Base-by-base conservation (phyloP, 306 rosid species). In the Alnus glutinosa region DNA sequence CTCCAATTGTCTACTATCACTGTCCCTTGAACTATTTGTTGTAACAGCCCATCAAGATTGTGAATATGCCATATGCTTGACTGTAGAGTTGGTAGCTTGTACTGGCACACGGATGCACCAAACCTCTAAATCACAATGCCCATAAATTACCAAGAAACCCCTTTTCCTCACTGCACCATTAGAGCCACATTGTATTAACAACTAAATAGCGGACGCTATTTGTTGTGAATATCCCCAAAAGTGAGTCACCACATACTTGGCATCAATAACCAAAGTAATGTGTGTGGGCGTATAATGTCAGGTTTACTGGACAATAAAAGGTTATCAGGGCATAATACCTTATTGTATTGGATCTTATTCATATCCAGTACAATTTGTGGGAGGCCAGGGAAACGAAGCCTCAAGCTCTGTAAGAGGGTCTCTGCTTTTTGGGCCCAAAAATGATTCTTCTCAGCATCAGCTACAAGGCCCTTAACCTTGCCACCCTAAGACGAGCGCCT, bases 321-420 rank as follows among this genome's bases (percentile, higher is more conserved):
- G 42, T 32, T 77, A 46, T 59, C 52, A 50, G 55, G 48, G 23
- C 19, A n/a, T 52, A 2, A 55, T 78, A 92, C 98, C 92, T 88
- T 94, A 63, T 92, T 94, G 72, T 88, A 92, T 79, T 92, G 98
- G 80, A 94, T 94, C 85, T 92, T 94, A 74, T 91, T 87, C 97
- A 94, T 94, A 83, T 94, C 98, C 58, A 94, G 76, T 23, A 93
- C 90, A 79, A 92, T 94, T 74, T 94, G 98, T 51, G 98, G 97
- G 72, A 94, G 97, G 62, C 94, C 94, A 3, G 98, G 97, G 83
- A 90, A 92, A 67, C 94, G 89, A 71, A 79, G 87, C 82, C 90
- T 88, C 81, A 94, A 87, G 86, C 90, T 88, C 34, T 86, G 91
- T n/a, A 94, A 86, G 51, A 94, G 91, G 54, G 92, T 82, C 83